Evolutionary conservation across 192 early-diverging fungal genomes (phyloP).

Genomic region (Haplosporangium gracile): DNA sequence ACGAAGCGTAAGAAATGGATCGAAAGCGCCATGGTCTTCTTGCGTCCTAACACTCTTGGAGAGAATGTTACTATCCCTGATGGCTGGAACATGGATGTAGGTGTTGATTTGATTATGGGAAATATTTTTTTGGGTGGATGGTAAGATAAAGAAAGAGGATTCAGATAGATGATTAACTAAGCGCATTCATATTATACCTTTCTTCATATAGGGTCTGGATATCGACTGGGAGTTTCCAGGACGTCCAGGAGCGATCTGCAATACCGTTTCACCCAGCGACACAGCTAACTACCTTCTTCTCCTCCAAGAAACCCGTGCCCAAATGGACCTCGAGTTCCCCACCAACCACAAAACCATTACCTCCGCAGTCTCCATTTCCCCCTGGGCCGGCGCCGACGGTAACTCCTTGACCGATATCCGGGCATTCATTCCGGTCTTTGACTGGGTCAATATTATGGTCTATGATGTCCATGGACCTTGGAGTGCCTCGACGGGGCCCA

Average conservation of each 20-base stretch:
- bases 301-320: slow-evolving; percentile 65
- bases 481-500: slow-evolving; percentile 71
- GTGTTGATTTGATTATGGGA: background rate
- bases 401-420: slow-evolving; percentile 62
- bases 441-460: slow-evolving; percentile 75
- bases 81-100: slow-evolving; percentile 4
- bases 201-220: slow-evolving; percentile 41
- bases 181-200: no score
- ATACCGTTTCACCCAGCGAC: slow-evolving; percentile 56
- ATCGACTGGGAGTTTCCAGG: slow-evolving; percentile 65
- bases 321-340: slow-evolving; percentile 60
- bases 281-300: slow-evolving; percentile 67
- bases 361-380: slow-evolving; percentile 71
- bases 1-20: slow-evolving; percentile 47
- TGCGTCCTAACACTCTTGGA: background rate
- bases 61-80: background rate
- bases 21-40: slow-evolving; percentile 39
- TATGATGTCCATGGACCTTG: slow-evolving; percentile 74
- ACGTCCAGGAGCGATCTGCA: slow-evolving; percentile 52
- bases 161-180: background rate
- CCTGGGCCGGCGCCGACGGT: slow-evolving; percentile 62
- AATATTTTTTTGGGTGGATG: background rate
- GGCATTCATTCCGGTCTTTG: slow-evolving; percentile 65
- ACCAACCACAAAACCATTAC: slow-evolving; percentile 65
- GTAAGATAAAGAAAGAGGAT: background rate